A percentile compares a stretch with the other conserved stretches of the same genome.
Evolutionary conservation across 225 moss, liverwort and hornwort species (phyloP).

Genomic region (Bryum argenteum): DNA sequence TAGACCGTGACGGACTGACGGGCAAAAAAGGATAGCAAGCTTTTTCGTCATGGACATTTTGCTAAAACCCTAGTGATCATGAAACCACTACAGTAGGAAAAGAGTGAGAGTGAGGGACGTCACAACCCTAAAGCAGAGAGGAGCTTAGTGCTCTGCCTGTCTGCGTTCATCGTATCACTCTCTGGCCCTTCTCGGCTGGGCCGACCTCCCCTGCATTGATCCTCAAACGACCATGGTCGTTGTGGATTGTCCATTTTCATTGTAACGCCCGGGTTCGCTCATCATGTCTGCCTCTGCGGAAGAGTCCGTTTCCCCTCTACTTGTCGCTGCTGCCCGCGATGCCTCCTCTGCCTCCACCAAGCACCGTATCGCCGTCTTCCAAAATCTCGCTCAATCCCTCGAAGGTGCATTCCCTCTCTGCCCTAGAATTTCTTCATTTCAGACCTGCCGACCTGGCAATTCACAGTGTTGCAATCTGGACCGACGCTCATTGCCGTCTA

Average conservation of each 20-base stretch:
- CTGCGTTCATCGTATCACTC: not conserved
- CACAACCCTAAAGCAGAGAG: constrained; percentile 24
- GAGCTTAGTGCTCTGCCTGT: not conserved
- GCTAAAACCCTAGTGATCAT: constrained; percentile 26
- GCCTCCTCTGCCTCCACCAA: constrained; percentile 71
- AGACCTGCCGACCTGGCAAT: not conserved
- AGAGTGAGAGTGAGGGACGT: not conserved
- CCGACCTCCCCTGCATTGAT: constrained; percentile 22
- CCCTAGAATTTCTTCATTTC: not conserved
- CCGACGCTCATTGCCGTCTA: not conserved
- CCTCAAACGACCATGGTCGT: constrained; percentile 27
- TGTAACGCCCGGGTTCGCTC: not conserved
- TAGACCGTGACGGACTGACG: too few relatives aligned
- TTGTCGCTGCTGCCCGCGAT: constrained; percentile 54
- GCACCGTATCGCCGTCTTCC: constrained; percentile 65
- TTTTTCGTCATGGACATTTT: not conserved
- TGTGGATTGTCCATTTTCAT: not conserved
- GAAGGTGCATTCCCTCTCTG: constrained; percentile 24
- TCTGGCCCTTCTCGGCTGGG: not conserved
- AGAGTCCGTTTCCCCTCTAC: constrained; percentile 20
- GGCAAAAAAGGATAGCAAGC: too few relatives aligned
- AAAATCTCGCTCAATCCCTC: constrained; percentile 38
- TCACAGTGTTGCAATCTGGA: not conserved
- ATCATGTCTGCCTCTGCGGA: constrained; percentile 34
- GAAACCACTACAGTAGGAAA: not conserved